Base-by-base conservation (phyloP, 148 eudicot genomes). In the Spergularia marina region DNA sequence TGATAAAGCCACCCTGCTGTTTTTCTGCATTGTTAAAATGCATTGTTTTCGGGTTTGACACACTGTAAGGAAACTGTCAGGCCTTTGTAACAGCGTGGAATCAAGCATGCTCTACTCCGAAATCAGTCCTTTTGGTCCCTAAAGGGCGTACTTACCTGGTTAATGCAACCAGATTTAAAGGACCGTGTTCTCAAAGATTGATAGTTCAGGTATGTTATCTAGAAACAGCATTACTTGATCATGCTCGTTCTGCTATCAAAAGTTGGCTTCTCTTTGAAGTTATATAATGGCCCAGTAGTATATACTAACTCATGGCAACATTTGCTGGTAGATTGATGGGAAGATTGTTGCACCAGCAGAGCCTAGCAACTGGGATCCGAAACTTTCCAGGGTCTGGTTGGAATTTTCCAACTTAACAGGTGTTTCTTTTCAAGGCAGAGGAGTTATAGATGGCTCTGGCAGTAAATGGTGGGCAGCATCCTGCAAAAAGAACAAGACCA, bases 401-500 rank as follows among this genome's bases (percentile, higher is more conserved):
- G 77, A 75, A 40, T 95, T 92, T 83, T 89, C 80, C 81, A 89
- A 92, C 78, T 80, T 95, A 53, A 87, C 76, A n/a, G 79, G 85
- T 25, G 91, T 82, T n/a, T 14, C 51, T 84, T 95, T 95, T 80
- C 94, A 88, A 84, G 99, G 99, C 59, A 75, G 56, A 52, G 99
- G 98, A 59, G 94, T 92, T 62, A 86, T 95, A 77, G 98, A 95
- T 85, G 99, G 99, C 41, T 95, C 98, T 34, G 99, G 99, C 71
- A 88, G 90, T 85, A 92, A 91, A 85, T 95, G 99, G 99, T 95
- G 99, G 98, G 97, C 89, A 51, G 97, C 96, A 62, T 95, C 99
- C 68, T 95, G 99, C 92, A 95, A 95, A 83, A 95, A 78, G 86
- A 92, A 92, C 86, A 92, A 92, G 75, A 62, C 92, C 20, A 95